Base-by-base conservation (phyloP, 495 filamentous ascomycete species). In the Neurospora africana region DNA sequence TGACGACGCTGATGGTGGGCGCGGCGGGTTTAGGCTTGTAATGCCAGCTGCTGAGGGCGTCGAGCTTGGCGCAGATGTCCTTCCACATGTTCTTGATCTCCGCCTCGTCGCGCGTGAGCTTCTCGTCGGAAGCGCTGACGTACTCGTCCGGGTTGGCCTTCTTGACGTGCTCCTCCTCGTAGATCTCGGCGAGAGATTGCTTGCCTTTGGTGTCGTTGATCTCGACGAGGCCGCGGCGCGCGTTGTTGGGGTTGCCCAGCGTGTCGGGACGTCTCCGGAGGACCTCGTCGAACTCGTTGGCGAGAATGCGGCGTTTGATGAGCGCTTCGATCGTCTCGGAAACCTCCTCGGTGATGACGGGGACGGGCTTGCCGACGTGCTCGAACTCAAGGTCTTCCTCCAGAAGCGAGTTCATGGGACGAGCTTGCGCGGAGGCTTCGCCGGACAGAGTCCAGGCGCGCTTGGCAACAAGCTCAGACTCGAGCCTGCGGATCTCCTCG, bases 341-440 rank as follows among this genome's bases (percentile, higher is more conserved):
- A 13, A 96, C 87, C 78, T 98, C 95, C n/a, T 91, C 90, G 0
- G 96, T 98, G 75, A 97, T 93, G 38, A 98, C 92, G 5, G 95
- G 93, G 1, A 97, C 91, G 0, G 95, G 95, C 79, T 98, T 98
- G 73, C 95, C 96, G n/a, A 92, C 88, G 68, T 95, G 88, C 80
- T 99, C 95, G 76, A 98, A 98, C 70, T 98, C 95, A 17, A 99
- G 86, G 73, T 98, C 94, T 81, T 98, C 91, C 79, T 98, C 96
- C 3, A 99, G 87, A 0, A 99, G 87, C 1, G 94, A 97, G 81
- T 99, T 98, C 21, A 93, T 72, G 0, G 96, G 95, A 67, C 95
- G 86, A 72, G 93, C 92, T 3, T 84, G 84, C 1, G 93, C 96
- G 65, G 89, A 87, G 44, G 93, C 95, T 86, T 99, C 95, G 76